Evolutionary conservation across 805 yeast species (phyloP), one percentile per base, ranked within the genome.

Genomic region (Teunomyces cretensis): DNA sequence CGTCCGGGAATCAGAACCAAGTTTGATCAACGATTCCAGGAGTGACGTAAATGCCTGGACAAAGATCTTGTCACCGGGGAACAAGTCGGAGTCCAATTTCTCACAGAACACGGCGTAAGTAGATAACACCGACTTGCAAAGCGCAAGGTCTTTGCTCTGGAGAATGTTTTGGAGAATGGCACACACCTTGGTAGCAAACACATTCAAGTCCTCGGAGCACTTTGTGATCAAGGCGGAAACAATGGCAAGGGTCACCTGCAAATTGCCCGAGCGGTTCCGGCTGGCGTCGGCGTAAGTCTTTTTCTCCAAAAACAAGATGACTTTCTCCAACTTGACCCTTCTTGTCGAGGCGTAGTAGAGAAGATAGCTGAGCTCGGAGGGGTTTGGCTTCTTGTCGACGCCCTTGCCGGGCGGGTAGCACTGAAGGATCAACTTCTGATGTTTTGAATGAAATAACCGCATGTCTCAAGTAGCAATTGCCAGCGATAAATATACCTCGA

Each of bases 361-460:
- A 53, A 92, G 74, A 60, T 90, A 89, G 47, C 95, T 85, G 39
- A 95, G 75, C 62, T 94, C 98, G 15, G 96, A 88, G 2, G 96
- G 82, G 62, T 92, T 91, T 12, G 99, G 96, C 56, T 86, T 84
- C 68, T 91, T 91, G 58, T 91, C 98, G 5, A 78, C 77, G 6
- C 83, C 84, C 49, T 89, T 77, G 1, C 97, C 97, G 1, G 94
- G 79, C 5, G 96, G 98, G 63, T 92, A 92, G 70, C 98, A 94
- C 64, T 88, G 96, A 42, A 86, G 78, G 31, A 94, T 87, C 57
- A 91, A 75, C 58, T 88, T 83, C 65, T 91, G 97, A 64, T 91
- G 98, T 62, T 92, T 91, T 2, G 96, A 87, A 37, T 75, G 73
- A 30, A 50, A 80, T 27, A 79, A 54, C 8, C 65, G 45, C 68